Evolutionary conservation across 176 grass and related monocot species (phyloP).

Genomic region (Triticum turgidum): DNA sequence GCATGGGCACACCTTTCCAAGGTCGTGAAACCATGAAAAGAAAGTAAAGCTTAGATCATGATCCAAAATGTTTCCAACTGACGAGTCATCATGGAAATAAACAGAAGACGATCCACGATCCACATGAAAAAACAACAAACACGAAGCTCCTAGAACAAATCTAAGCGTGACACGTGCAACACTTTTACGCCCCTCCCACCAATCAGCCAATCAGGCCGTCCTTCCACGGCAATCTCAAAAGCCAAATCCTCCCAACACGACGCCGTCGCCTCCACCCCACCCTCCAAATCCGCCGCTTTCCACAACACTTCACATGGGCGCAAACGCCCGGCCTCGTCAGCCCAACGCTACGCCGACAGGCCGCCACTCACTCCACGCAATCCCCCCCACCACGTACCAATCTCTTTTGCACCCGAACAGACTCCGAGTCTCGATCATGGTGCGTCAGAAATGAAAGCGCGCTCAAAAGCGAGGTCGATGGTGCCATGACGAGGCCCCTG

Average conservation of each 20-base stretch:
- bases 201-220: not conserved
- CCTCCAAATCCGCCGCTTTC: conserved; percentile 38
- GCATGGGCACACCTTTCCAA: not conserved
- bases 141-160: not conserved
- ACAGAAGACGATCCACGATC: not conserved
- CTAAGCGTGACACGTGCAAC: not conserved
- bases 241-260: conserved; percentile 21
- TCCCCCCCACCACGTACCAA: conserved; percentile 13
- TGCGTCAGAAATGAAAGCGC: not conserved
- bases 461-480: conserved; percentile 15
- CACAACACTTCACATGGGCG: conserved; percentile 65
- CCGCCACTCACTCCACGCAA: conserved; percentile 36
- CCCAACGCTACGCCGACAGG: conserved; percentile 8
- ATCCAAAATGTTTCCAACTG: not conserved
- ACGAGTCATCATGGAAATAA: not conserved
- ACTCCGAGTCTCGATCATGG: not conserved
- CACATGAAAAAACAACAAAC: not conserved
- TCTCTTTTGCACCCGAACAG: conserved; percentile 22
- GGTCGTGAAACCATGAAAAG: not conserved
- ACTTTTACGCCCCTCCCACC: not conserved
- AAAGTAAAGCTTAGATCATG: not conserved
- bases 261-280: conserved; percentile 27
- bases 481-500: conserved; percentile 14
- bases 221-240: conserved; percentile 2
- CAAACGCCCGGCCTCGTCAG: conserved; percentile 35